These are phyloP conservation scores for Cupressus sempervirens DNA, from an alignment of 75 land plant genomes.

Conservation along the genomic window DNA sequence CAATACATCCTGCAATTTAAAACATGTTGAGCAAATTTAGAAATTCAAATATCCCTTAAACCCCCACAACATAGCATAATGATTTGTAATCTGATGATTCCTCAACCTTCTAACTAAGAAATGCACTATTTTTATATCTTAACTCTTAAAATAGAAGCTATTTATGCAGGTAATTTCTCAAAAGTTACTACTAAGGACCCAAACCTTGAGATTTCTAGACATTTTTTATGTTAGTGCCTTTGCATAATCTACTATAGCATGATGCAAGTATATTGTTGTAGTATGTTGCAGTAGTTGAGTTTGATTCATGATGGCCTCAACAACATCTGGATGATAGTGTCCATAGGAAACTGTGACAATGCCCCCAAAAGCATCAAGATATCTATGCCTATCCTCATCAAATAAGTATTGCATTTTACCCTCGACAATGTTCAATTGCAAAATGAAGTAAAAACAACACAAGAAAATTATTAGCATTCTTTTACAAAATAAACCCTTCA, in stretches of 20 bases:
- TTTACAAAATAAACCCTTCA: background rate
- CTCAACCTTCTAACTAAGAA: background rate
- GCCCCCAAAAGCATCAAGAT: too few species aligned
- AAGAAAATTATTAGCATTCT: background rate
- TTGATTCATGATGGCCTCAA: too few species aligned
- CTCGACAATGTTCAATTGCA: too few species aligned
- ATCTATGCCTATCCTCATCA: too few species aligned
- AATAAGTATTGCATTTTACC: too few species aligned
- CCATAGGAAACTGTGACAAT: too few species aligned
- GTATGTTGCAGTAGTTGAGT: conserved; percentile 77
- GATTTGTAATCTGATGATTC: too few species aligned
- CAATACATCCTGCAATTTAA: background rate
- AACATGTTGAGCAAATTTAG: background rate
- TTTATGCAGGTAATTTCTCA: background rate
- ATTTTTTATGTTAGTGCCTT: conserved; percentile 88
- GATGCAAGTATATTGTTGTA: conserved; percentile 92
- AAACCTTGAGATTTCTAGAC: conserved; percentile 95
- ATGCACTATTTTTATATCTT: background rate
- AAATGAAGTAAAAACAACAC: too few species aligned
- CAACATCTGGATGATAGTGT: too few species aligned
- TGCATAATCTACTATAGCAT: conserved; percentile 89
- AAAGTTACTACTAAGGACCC: background rate
- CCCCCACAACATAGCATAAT: background rate
- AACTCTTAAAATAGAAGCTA: conserved; percentile 10
- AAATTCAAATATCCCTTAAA: too few species aligned